A percentile compares a stretch with the other conserved stretches of the same genome.
Conservation (phyloP, 805 yeast species). For the Zygoascus bituminiphila region DNA sequence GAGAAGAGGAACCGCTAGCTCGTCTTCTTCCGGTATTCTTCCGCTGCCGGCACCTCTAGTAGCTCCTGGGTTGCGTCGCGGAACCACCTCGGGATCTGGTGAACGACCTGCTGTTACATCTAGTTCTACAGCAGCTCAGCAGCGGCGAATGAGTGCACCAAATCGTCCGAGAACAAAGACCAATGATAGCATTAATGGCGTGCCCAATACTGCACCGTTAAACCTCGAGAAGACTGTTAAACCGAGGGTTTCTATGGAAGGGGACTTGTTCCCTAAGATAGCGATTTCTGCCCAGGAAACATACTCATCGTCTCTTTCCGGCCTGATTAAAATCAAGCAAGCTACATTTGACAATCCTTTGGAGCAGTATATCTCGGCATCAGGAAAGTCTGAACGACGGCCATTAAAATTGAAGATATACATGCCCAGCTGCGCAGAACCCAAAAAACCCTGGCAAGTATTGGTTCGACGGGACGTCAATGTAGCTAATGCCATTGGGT, state of each 20-base stretch:
- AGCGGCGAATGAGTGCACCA: conserved; percentile 7
- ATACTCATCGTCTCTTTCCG: conserved; percentile 17
- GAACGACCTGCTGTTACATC: not conserved
- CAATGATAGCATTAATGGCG: not conserved
- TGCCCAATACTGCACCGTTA: not conserved
- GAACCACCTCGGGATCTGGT: not conserved
- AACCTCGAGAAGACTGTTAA: not conserved
- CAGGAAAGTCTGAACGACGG: conserved; percentile 29
- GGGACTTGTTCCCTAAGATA: conserved; percentile 1
- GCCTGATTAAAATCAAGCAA: conserved; percentile 25
- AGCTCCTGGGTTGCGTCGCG: not conserved
- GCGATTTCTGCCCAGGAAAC: not conserved
- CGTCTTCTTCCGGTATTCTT: not conserved
- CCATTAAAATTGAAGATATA: conserved; percentile 28
- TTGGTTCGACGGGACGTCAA: conserved; percentile 32
- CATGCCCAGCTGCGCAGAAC: conserved; percentile 26
- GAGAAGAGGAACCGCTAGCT: not conserved
- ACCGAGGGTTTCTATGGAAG: not conserved
- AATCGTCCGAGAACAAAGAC: conserved; percentile 1
- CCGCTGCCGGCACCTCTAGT: not conserved
- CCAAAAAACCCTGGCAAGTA: conserved; percentile 27
- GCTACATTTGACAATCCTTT: conserved; percentile 27
- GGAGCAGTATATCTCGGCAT: conserved; percentile 29
- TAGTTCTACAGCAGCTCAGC: conserved; percentile 1
- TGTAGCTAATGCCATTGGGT: conserved; percentile 52